These are phyloP conservation scores for Vitis cinerea DNA, from an alignment of 164 flowering plant genomes.

Conservation along the genomic window DNA sequence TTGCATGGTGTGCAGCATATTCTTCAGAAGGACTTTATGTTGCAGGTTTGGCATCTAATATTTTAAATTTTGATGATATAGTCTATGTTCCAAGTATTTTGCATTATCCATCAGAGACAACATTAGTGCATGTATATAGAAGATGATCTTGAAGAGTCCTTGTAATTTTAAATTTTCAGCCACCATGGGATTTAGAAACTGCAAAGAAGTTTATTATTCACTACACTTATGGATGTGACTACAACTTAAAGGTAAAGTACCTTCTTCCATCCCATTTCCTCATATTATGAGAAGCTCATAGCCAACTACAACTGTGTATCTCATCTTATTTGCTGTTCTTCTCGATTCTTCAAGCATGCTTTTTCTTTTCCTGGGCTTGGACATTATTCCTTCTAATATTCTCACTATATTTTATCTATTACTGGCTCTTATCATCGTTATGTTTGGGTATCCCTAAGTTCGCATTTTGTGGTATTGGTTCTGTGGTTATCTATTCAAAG, in stretches of 20 bases:
- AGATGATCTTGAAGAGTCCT: background rate
- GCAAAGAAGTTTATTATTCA: constrained; percentile 74
- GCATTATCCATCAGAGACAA: too few species aligned
- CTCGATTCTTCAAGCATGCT: background rate
- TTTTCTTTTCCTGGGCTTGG: background rate
- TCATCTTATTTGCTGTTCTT: background rate
- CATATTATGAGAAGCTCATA: background rate
- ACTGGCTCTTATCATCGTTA: too few species aligned
- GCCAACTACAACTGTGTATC: background rate
- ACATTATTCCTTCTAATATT: background rate
- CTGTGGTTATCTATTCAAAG: background rate
- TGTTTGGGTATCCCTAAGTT: too few species aligned
- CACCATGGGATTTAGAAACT: constrained; percentile 79
- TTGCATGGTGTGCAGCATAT: constrained; percentile 87
- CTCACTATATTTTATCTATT: background rate
- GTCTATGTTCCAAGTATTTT: too few species aligned
- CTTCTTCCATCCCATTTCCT: background rate
- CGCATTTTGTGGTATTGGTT: background rate
- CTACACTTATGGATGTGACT: constrained; percentile 93
- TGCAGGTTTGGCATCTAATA: constrained; percentile 58
- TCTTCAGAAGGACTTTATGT: constrained; percentile 91
- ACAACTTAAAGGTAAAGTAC: constrained; percentile 62
- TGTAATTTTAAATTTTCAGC: constrained; percentile 45
- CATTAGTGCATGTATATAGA: too few species aligned
- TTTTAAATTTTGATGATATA: too few species aligned